These are phyloP conservation scores for Furcasterigmium furcatum DNA, from an alignment of 2,329 filamentous ascomycete genomes.

Conservation along the genomic window DNA sequence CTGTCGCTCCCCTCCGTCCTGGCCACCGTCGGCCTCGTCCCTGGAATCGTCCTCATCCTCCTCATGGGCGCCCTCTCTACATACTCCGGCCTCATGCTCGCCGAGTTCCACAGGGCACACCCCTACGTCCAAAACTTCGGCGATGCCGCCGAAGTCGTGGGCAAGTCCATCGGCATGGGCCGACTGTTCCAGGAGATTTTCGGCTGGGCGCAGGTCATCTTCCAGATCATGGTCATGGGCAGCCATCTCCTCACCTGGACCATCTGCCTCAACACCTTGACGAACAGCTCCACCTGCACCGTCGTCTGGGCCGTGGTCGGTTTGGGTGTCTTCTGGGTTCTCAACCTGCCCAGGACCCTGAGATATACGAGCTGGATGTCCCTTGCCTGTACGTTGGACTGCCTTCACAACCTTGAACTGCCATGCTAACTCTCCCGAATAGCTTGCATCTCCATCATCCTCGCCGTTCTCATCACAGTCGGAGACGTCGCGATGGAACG, in stretches of 20 bases:
- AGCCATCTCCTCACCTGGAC: slow-evolving; percentile 67
- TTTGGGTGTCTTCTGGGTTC: slow-evolving; percentile 52
- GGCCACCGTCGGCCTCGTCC: slow-evolving; percentile 66
- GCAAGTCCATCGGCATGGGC: slow-evolving; percentile 41
- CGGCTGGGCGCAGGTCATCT: slow-evolving; percentile 55
- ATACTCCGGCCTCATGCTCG: slow-evolving; percentile 50
- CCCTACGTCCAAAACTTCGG: slow-evolving; percentile 66
- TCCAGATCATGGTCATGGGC: slow-evolving; percentile 66
- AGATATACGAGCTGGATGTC: slow-evolving; percentile 61
- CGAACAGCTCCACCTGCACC: slow-evolving; percentile 57
- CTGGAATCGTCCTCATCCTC: slow-evolving; percentile 70
- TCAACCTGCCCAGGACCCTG: slow-evolving; percentile 60
- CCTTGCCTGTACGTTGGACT: slow-evolving; percentile 45
- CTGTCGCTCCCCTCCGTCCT: slow-evolving; percentile 77
- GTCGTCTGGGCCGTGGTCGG: slow-evolving; percentile 62
- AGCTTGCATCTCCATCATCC: slow-evolving; percentile 58
- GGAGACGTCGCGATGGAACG: slow-evolving; percentile 52
- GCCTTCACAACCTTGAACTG: too few species aligned
- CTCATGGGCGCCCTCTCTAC: slow-evolving; percentile 66
- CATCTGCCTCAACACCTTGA: slow-evolving; percentile 64
- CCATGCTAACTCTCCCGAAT: neutral
- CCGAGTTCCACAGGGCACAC: slow-evolving; percentile 69
- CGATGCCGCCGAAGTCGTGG: slow-evolving; percentile 60
- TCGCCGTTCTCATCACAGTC: slow-evolving; percentile 62
- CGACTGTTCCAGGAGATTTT: slow-evolving; percentile 54